Conservation (phyloP, 139 green algal genomes). For the Chlorella sorokiniana region DNA sequence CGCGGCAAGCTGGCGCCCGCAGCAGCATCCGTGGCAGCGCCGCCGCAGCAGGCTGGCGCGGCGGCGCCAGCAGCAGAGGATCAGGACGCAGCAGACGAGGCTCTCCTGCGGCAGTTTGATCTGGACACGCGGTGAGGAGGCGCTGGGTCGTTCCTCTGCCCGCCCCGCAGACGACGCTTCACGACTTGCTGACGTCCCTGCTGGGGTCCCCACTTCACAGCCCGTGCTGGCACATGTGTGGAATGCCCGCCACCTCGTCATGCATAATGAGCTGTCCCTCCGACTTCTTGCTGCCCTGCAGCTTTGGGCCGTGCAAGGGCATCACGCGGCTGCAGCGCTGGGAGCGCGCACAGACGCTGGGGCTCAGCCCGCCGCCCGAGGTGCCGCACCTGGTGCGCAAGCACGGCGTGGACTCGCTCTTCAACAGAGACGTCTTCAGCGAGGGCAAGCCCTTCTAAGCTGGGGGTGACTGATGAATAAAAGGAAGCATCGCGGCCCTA, state of each 20-base stretch:
- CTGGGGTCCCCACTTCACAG: no score
- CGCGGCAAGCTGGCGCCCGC: background rate
- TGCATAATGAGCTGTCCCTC: background rate
- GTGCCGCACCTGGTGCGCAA: conserved; percentile 17
- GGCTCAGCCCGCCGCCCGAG: conserved; percentile 32
- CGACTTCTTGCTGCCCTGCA: background rate
- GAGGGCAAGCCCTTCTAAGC: background rate
- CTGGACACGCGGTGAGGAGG: conserved; percentile 25
- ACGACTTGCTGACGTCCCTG: no score
- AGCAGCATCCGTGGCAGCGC: background rate
- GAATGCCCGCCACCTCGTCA: background rate
- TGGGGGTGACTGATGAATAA: background rate
- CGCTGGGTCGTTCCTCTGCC: no score
- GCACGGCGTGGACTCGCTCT: background rate
- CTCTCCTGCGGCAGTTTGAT: conserved; percentile 22
- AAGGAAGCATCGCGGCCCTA: no score
- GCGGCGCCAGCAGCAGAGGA: background rate
- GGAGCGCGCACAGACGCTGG: conserved; percentile 39
- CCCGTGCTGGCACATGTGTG: no score
- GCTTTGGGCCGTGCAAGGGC: conserved; percentile 38
- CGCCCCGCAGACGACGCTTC: no score
- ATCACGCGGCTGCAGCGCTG: conserved; percentile 39
- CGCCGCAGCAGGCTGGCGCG: background rate
- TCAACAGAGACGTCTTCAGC: conserved; percentile 17
- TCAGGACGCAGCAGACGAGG: conserved; percentile 13